Base-by-base conservation (phyloP, 192 early-diverging fungal genomes). In the Oehlia diaphana region DNA sequence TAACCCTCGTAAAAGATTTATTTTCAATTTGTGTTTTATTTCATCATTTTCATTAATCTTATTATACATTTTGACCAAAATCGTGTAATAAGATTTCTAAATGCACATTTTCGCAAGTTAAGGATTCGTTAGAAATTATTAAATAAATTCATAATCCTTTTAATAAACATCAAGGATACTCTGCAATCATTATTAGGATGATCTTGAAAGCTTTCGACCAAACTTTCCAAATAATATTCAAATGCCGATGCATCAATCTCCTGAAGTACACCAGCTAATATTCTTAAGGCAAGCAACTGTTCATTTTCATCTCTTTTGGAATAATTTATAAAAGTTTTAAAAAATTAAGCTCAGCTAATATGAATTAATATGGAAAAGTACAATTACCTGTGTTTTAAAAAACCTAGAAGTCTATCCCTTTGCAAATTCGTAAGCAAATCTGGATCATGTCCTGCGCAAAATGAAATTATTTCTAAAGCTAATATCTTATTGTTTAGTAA, bases 391-490 rank as follows among this genome's bases (percentile, higher is more conserved):
- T 90, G 87, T 33, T 80, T 75, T 4, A 94, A 76, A 31, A 91
- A 23, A 74, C 81, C 37, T 88, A 72, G 39, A 94, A 82, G 69
- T 87, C 86, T 47, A 90, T 78, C 8, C 72, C 84, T 67, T 87
- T 82, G 12, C 21, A 94, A 77, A 31, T 87, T 86, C 47, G 84
- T 84, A 69, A 92, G 90, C 13, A 94, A 63, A 77, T 90, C 86
- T 3, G 77, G 79, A 19, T 86, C 85, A 10, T 83, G 49, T 8
- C 86, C 83, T 4, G 84, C 88, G 26, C 83, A 85, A 39, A 83
- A 86, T n/a, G 86, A 82, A 3, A 94, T 67, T 9, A 92, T 84
- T 37, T 91, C 89, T 12, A 94, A 79, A 4, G 85, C 84, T 9
- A 85, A 78, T 12, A 82, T 87, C 37, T 87, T 83, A 0, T 81